Evolutionary conservation across 2,329 filamentous ascomycete species (phyloP), one percentile per base, ranked within the genome.

Genomic region (Alternaria conjuncta): DNA sequence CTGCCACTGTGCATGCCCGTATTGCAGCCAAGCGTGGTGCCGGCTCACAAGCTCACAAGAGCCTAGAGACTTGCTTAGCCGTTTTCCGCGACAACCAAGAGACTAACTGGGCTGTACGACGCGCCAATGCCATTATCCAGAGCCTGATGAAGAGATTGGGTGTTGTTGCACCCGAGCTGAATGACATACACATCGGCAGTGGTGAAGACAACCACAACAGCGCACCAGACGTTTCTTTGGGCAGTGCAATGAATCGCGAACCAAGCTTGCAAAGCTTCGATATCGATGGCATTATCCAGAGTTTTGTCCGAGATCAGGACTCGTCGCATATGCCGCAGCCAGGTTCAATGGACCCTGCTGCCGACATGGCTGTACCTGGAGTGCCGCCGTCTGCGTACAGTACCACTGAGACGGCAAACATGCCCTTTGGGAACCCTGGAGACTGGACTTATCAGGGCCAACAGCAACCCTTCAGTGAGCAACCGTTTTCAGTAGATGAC

Each of bases 1-100:
- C 82, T 5, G 85, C 84, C 0, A 87, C 85, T 0, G 86, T 87
- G 18, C 82, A 85, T 55, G 83, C 82, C 0, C 84, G 85, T 4
- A 84, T 85, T 0, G 83, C 85, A 4, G 82, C 83, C 46, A 78
- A 82, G 9, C 78, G 79, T 8, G 72, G 71, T 0, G 76, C 77
- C 0, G 84, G 82, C 0, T 77, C 81, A 5, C 80, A 83, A 49
- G 72, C 72, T 15, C 69, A 73, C 28, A 72, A 61, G 26, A 74
- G 60, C 28, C 64, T 86, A 0, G 77, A 79, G 26, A 82, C 80
- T 0, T 86, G 84, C 58, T 67, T 86, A 1, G 78, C 79, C 0
- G 81, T 86, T 0, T 84, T 86, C 23, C 71, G 79, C 13, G 81
- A 84, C 32, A 86, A 86, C 28, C 81, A 84, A 54, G 83, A 84